Evolutionary conservation across 805 yeast species (phyloP), one percentile per base, ranked within the genome.

Genomic region (Wickerhamia fluorescens): DNA sequence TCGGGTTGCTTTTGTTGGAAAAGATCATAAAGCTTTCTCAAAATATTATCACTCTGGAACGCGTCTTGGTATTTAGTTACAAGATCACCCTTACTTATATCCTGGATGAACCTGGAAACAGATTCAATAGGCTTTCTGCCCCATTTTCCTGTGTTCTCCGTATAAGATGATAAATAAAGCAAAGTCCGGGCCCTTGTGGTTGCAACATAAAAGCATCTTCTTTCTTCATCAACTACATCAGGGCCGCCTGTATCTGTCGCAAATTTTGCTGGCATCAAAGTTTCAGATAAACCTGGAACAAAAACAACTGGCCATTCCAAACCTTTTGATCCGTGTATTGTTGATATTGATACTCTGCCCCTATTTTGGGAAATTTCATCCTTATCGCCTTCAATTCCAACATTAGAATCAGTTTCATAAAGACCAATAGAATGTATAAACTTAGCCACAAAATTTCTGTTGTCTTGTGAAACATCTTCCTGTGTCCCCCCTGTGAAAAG

Each of bases 241-340:
- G 27, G 40, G 15, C 48, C 53, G 1, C 45, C 52, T 5, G 37
- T 39, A 19, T 47, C 45, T n/a, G 55, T 38, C 0, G 73, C 73
- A 45, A 67, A 68, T 2, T 52, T 44, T 3, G 78, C 73, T 0
- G 95, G 95, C 8, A 84, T 56, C 9, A 72, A 51, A 1, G 81
- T 79, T 26, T 81, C 84, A 18, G 71, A 62, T 11, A 83, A 55
- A 0, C 84, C 80, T 0, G 94, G 86, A 8, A 85, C 71, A 47
- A 85, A 84, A 0, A 89, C 96, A 9, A 84, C 73, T 0, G 95
- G 89, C 96, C 97, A 89, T 49, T 89, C 98, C 2, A 88, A 61
- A 1, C 98, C 98, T 50, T 89, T 89, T 2, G 96, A 76, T 0
- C 87, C 85, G 49, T 89, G 98, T 8, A 89, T 80, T 0, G 97